Percentiles rank a stretch among this genome's conserved stretches.
phyloP scores from a whole-genome alignment of 192 early-diverging fungal genomes.

The Gryganskiella cystojenkinii region DNA sequence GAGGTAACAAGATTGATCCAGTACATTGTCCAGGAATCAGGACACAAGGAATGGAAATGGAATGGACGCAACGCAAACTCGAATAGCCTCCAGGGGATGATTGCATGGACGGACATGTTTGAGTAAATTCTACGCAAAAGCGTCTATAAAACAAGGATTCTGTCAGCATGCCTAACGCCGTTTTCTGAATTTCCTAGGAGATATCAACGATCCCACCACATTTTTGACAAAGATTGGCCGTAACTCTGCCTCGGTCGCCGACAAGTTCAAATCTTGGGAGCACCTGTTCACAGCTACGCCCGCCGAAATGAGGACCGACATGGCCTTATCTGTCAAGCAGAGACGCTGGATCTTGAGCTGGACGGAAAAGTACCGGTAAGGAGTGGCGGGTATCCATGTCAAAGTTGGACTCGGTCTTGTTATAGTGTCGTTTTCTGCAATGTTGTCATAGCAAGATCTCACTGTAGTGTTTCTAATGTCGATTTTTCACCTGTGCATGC shows the following conservation, averaged over 20 bases:
- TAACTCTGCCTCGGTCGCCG: slow-evolving; percentile 29
- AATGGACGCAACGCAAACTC: too few species aligned
- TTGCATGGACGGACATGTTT: background rate
- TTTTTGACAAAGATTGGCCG: slow-evolving; percentile 51
- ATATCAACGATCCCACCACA: slow-evolving; percentile 38
- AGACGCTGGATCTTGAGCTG: slow-evolving; percentile 64
- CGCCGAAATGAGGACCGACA: slow-evolving; percentile 61
- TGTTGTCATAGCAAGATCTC: too few species aligned
- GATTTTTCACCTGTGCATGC: background rate
- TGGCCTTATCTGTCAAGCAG: slow-evolving; percentile 69
- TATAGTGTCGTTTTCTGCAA: too few species aligned
- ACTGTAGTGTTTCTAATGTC: too few species aligned
- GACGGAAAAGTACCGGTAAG: slow-evolving; percentile 51
- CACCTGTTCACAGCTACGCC: slow-evolving; percentile 66
- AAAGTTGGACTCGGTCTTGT: background rate
- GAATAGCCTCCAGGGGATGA: too few species aligned
- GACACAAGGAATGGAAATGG: background rate
- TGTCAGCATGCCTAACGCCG: background rate
- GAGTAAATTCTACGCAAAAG: too few species aligned
- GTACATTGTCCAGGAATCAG: background rate
- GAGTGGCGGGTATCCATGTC: too few species aligned
- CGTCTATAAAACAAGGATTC: background rate
- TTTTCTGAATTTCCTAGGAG: slow-evolving; percentile 10
- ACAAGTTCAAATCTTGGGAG: slow-evolving; percentile 68
- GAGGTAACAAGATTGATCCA: slow-evolving; percentile 26